Conservation (phyloP, 495 filamentous ascomycete species). For the Penicillium cinerascens region DNA sequence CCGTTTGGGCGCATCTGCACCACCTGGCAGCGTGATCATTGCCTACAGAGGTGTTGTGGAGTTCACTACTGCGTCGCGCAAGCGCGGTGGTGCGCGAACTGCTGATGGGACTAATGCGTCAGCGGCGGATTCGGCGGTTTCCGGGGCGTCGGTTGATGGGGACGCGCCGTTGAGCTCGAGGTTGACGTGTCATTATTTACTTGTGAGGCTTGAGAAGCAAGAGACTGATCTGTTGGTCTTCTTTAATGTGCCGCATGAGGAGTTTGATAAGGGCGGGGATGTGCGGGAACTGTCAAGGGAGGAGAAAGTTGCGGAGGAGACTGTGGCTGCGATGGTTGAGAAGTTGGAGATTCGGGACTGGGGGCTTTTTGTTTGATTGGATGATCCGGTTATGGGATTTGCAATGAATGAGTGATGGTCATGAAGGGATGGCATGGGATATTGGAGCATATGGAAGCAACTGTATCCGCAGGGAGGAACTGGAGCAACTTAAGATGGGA, state of each 20-base stretch:
- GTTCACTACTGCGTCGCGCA: conserved; percentile 24
- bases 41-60: conserved; percentile 33
- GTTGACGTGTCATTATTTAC: conserved; percentile 36
- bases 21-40: conserved; percentile 5
- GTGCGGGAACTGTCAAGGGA: conserved; percentile 44
- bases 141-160: conserved; percentile 16
- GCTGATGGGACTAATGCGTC: conserved; percentile 9
- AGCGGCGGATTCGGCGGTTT: conserved; percentile 10
- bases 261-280: conserved; percentile 51
- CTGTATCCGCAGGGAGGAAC: neutral
- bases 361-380: conserved; percentile 61
- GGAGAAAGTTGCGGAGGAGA: conserved; percentile 60
- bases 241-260: conserved; percentile 83
- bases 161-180: conserved; percentile 14
- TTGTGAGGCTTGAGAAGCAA: conserved; percentile 71
- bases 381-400: neutral
- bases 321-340: conserved; percentile 61
- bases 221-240: conserved; percentile 83
- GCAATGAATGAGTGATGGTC: neutral
- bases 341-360: conserved; percentile 78
- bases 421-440: neutral
- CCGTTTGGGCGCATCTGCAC: conserved; percentile 25
- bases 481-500: neutral
- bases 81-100: conserved; percentile 10
- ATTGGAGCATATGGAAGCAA: neutral